phyloP scores from a whole-genome alignment of 768 basidiomycete genomes.

The Panus rudis region DNA sequence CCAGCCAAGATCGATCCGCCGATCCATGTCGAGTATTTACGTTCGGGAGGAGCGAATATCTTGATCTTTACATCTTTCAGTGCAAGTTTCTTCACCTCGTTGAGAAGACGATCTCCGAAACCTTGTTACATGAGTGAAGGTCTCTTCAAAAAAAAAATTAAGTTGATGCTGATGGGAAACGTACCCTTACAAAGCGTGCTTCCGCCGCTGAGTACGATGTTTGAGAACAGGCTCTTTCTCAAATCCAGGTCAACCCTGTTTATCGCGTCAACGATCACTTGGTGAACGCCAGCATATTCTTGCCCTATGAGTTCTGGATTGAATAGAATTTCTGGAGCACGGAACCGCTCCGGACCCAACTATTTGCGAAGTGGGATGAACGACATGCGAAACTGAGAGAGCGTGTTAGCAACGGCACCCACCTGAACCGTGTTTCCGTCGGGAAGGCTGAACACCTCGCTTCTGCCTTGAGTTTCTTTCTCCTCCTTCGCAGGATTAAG shows the following conservation, averaged over 20 bases:
- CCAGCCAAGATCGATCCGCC: constrained; percentile 97
- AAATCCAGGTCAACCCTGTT: constrained; percentile 94
- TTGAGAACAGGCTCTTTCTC: constrained; percentile 90
- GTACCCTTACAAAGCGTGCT: constrained; percentile 91
- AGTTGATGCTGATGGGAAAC: constrained; percentile 19
- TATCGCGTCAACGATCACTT: constrained; percentile 98
- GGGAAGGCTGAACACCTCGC: constrained; percentile 87
- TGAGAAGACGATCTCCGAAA: constrained; percentile 92
- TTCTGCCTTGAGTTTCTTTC: constrained; percentile 72
- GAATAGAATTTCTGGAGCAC: constrained; percentile 96
- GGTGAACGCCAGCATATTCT: constrained; percentile 95
- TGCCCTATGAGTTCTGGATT: constrained; percentile 95
- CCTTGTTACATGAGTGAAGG: constrained; percentile 37
- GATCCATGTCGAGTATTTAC: constrained; percentile 97
- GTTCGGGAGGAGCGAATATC: constrained; percentile 98
- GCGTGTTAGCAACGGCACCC: constrained; percentile 18
- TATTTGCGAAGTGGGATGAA: constrained; percentile 26
- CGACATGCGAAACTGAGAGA: constrained; percentile 3
- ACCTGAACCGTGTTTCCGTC: constrained; percentile 94
- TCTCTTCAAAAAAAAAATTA: neutral
- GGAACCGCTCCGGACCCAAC: constrained; percentile 93
- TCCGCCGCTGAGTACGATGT: constrained; percentile 94
- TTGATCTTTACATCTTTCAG: constrained; percentile 97
- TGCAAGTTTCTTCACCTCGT: constrained; percentile 94
- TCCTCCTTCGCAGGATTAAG: constrained; percentile 92